Evolutionary conservation across 2,329 filamentous ascomycete genomes (phyloP).

Genomic region (Hypoxylon sp.): DNA sequence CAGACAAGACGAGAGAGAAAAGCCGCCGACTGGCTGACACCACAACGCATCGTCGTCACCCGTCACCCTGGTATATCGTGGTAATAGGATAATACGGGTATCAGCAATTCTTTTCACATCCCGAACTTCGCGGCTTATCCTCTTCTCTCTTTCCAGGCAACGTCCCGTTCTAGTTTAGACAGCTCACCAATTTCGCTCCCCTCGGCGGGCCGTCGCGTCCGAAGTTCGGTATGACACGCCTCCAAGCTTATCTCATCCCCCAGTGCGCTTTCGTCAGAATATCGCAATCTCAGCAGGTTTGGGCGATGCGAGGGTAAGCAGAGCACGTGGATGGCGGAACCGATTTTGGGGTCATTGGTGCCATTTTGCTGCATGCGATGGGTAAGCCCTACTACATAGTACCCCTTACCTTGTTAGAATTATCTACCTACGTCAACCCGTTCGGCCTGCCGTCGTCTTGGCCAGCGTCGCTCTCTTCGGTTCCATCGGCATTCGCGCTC

Average conservation of each 20-base stretch:
- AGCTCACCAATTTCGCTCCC: neutral
- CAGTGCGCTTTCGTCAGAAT: slow-evolving; percentile 26
- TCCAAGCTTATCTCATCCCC: slow-evolving; percentile 33
- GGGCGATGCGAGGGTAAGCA: slow-evolving; percentile 31
- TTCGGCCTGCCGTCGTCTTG: slow-evolving; percentile 8
- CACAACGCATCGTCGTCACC: slow-evolving; percentile 14
- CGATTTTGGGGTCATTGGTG: slow-evolving; percentile 33
- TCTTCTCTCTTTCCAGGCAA: neutral
- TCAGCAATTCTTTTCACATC: too few species aligned
- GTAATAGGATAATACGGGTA: slow-evolving; percentile 10
- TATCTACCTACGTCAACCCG: slow-evolving; percentile 31
- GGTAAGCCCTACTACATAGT: slow-evolving; percentile 36
- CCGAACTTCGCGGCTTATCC: neutral
- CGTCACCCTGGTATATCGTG: slow-evolving; percentile 25
- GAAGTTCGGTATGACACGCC: slow-evolving; percentile 34
- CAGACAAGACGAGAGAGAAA: too few species aligned
- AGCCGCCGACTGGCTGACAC: slow-evolving; percentile 28
- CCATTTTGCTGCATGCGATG: slow-evolving; percentile 30
- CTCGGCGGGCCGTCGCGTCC: slow-evolving; percentile 33
- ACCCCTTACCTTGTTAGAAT: too few species aligned
- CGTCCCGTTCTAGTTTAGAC: neutral
- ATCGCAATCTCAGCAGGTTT: slow-evolving; percentile 23
- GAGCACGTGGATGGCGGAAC: slow-evolving; percentile 36
- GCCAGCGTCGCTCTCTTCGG: slow-evolving; percentile 32
- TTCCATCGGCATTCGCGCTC: slow-evolving; percentile 35